A percentile compares a stretch with the other conserved stretches of the same genome.
Conservation (phyloP, 441 rosid species). For the Cnidoscolus chayamansa region DNA sequence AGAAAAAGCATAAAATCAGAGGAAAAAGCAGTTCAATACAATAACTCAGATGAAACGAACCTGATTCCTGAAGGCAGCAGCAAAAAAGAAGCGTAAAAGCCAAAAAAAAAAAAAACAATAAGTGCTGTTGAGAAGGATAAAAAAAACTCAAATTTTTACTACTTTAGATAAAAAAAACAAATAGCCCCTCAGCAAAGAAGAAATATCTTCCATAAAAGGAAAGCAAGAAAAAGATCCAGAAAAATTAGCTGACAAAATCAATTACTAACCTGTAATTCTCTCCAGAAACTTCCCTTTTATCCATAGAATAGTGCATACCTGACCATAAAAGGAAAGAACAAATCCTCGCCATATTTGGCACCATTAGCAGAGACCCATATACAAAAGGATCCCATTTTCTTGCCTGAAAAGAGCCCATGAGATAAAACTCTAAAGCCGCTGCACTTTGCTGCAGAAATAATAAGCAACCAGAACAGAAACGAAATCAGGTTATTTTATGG, state of each 20-base stretch:
- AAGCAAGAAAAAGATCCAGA: slow-evolving; percentile 25
- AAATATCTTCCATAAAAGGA: slow-evolving; percentile 23
- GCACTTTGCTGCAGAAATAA: slow-evolving; percentile 12
- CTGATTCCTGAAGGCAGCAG: slow-evolving; percentile 26
- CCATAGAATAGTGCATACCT: slow-evolving; percentile 22
- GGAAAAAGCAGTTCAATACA: not conserved
- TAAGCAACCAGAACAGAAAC: not conserved
- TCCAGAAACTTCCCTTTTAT: slow-evolving; percentile 20
- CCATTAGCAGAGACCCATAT: slow-evolving; percentile 8
- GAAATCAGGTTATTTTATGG: slow-evolving; percentile 12
- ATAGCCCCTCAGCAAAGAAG: slow-evolving; percentile 5
- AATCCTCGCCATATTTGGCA: slow-evolving; percentile 31
- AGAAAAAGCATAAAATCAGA: slow-evolving; percentile 28
- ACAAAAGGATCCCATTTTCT: slow-evolving; percentile 6
- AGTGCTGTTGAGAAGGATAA: slow-evolving; percentile 17
- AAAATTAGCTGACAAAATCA: slow-evolving; percentile 30
- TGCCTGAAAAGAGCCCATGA: slow-evolving; percentile 11
- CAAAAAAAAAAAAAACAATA: slow-evolving; percentile 23
- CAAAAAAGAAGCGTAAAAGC: slow-evolving; percentile 19
- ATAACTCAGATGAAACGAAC: not conserved
- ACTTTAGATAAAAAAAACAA: slow-evolving; percentile 12
- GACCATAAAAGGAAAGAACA: slow-evolving; percentile 33
- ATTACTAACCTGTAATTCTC: slow-evolving; percentile 27
- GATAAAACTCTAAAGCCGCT: slow-evolving; percentile 15
- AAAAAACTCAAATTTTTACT: not conserved